Evolutionary conservation across 257 asterid genomes (phyloP).

Genomic region (Capsicum rhomboideum): DNA sequence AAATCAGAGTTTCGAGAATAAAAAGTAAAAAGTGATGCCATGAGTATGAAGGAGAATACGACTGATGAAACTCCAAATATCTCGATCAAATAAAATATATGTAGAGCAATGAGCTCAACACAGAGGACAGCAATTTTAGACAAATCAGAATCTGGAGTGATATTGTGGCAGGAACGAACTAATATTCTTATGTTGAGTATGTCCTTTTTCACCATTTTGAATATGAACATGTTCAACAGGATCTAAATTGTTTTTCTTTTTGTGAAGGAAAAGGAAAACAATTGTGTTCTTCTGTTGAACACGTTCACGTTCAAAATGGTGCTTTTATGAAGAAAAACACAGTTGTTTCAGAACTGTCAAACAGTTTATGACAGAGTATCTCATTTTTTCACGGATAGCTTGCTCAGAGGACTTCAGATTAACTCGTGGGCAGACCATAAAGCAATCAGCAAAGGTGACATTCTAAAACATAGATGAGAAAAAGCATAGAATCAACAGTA

Average conservation of each 20-base stretch:
- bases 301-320: not conserved
- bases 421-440: not conserved
- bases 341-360: not conserved
- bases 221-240: not conserved
- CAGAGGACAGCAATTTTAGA: not conserved
- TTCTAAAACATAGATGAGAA: not conserved
- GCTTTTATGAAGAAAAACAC: not conserved
- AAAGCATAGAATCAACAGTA: slow-evolving; percentile 5
- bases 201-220: not conserved
- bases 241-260: not conserved
- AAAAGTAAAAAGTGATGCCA: not conserved
- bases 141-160: not conserved
- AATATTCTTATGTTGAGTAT: not conserved
- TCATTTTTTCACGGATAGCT: not conserved
- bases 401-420: not conserved
- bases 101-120: not conserved
- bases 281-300: not conserved
- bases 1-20: not conserved
- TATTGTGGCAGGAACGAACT: not conserved
- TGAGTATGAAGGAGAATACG: not conserved
- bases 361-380: not conserved
- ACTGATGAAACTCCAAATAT: not conserved
- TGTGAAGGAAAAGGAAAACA: not conserved
- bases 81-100: not conserved
- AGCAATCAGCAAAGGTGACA: not conserved